Evolutionary conservation across 2,329 filamentous ascomycete species (phyloP), one percentile per base, ranked within the genome.

Genomic region (Fusarium sp.): DNA sequence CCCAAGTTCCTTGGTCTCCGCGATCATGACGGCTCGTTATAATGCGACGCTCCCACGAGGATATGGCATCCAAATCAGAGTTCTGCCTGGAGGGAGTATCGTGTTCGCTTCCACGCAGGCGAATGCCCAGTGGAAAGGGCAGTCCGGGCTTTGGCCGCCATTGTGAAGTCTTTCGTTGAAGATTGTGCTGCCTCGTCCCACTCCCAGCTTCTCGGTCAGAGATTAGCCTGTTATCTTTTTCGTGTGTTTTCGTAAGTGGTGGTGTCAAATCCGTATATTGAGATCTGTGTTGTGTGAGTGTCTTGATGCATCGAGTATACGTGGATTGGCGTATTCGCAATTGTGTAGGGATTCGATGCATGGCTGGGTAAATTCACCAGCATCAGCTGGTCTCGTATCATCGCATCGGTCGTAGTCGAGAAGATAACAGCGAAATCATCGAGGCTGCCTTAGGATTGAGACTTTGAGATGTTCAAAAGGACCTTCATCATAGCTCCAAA

Each of bases 1-100:
- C 65, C 79, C 80, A 81, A 47, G 73, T 71, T 31, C 76, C 78
- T 31, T 76, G 70, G 38, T 68, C 42, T 12, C 75, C 75, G 55
- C 75, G 58, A 7, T 63, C 66, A 31, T 70, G 75, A 7, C 70
- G 75, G 9, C 72, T 68, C 14, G 58, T 56, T 25, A 66, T 54
- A 14, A 79, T 50, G 17, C 70, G 64, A 20, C 58, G 67, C 38
- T 76, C 66, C 73, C 74, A 79, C 12, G 56, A 55, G 20, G 62
- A 62, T 9, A 69, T 38, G 50, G 74, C 61, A 36, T 75, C 55
- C 20, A 64, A 58, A 11, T 20, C 62, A 20, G 35, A 22, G 15
- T 52, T 31, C 11, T 42, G 41, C n/a, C 25, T 41, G 7, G 39
- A 44, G 8, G 25, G 17, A 25, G 22, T 27, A 46, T 17, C 17